These are phyloP conservation scores for Fallopia convolvulus DNA, from an alignment of 148 eudicot genomes.

Conservation along the genomic window DNA sequence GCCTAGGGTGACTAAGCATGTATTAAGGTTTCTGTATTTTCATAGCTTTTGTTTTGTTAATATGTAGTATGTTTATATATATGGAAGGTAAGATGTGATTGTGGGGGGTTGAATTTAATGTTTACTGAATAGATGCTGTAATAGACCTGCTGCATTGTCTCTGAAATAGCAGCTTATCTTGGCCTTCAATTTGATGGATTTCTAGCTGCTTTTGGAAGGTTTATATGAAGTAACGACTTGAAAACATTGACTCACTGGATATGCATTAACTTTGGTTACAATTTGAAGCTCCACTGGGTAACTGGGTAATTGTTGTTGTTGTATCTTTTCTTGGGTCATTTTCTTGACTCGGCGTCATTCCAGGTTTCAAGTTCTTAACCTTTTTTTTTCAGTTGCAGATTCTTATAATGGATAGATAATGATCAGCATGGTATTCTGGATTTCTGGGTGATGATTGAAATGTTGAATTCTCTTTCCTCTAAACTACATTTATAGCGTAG, in stretches of 20 bases:
- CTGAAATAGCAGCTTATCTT: neutral
- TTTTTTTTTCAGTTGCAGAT: neutral
- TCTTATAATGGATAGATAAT: neutral
- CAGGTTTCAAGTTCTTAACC: too few relatives aligned
- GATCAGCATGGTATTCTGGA: neutral
- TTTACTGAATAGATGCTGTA: neutral
- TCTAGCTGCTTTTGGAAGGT: too few relatives aligned
- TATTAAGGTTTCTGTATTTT: slow-evolving; percentile 1
- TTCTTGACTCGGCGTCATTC: neutral
- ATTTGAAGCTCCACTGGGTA: too few relatives aligned
- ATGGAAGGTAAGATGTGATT: neutral
- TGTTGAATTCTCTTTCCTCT: neutral
- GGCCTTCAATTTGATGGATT: neutral
- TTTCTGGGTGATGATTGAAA: neutral
- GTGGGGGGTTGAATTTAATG: neutral
- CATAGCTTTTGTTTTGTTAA: neutral
- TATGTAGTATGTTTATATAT: neutral
- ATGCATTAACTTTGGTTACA: neutral
- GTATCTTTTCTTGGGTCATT: neutral
- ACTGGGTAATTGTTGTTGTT: too few relatives aligned
- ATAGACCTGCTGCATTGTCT: neutral
- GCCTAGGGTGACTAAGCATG: neutral
- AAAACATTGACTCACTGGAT: too few relatives aligned
- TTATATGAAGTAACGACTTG: too few relatives aligned
- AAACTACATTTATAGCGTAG: neutral